Conservation (phyloP, 169 alveolate species). For the Plasmodium gallinaceum region DNA sequence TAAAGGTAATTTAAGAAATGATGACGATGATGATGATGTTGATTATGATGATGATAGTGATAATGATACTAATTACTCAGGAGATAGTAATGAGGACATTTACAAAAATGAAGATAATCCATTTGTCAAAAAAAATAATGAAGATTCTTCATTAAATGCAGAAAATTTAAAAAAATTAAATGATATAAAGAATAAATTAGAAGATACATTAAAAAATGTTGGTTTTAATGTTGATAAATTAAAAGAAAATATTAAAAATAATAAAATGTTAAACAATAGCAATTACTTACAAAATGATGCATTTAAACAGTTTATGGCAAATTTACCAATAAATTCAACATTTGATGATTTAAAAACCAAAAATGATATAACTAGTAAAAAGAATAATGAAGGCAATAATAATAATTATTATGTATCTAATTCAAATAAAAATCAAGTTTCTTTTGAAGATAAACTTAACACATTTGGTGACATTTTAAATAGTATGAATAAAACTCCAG, state of each 20-base stretch:
- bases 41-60: background rate
- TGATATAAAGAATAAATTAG: constrained; percentile 25
- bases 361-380: background rate
- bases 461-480: background rate
- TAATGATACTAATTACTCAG: background rate
- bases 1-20: background rate
- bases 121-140: background rate
- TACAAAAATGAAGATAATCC: background rate
- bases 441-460: constrained; percentile 15
- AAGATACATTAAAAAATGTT: constrained; percentile 13
- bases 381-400: background rate
- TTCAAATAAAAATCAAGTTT: constrained; percentile 1
- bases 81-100: background rate
- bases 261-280: constrained; percentile 12
- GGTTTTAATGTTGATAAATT: constrained; percentile 51
- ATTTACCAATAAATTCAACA: constrained; percentile 3
- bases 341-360: background rate
- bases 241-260: constrained; percentile 27
- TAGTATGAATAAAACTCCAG: background rate
- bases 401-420: background rate
- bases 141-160: background rate
- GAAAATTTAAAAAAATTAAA: constrained; percentile 21
- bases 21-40: background rate
- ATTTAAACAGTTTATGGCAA: constrained; percentile 1
- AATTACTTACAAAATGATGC: background rate